Percentiles rank a stretch among this genome's conserved stretches.
phyloP scores from a whole-genome alignment of 805 yeast genomes.

The Candida caryicola region DNA sequence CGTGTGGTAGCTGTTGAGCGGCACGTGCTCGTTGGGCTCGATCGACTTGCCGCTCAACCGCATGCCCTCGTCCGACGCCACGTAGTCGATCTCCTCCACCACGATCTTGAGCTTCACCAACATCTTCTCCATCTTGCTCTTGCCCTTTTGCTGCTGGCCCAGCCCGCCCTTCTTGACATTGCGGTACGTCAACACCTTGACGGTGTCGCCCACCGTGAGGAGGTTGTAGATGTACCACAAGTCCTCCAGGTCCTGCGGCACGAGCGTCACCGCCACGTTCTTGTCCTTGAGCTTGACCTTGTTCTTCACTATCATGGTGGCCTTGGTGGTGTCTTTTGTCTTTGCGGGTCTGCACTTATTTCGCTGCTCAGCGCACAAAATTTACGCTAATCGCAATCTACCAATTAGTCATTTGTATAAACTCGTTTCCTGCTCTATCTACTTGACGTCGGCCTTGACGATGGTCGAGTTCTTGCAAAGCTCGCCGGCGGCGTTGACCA shows the following conservation, averaged over 20 bases:
- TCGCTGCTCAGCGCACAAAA: neutral
- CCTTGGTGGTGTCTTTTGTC: neutral
- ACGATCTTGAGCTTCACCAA: constrained; percentile 47
- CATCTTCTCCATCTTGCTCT: constrained; percentile 55
- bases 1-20: constrained; percentile 84
- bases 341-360: too few relatives aligned
- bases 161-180: constrained; percentile 45
- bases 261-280: constrained; percentile 61
- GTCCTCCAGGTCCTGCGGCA: constrained; percentile 89
- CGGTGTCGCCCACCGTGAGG: constrained; percentile 70
- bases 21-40: constrained; percentile 68
- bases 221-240: constrained; percentile 85
- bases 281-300: constrained; percentile 43
- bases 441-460: constrained; percentile 77
- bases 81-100: constrained; percentile 73
- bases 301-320: constrained; percentile 13
- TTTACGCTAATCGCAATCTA: neutral
- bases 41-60: constrained; percentile 78
- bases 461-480: constrained; percentile 69
- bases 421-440: constrained; percentile 14
- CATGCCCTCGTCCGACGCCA: constrained; percentile 71
- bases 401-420: neutral
- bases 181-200: constrained; percentile 66
- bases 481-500: constrained; percentile 80
- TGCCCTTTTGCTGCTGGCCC: constrained; percentile 30